Evolutionary conservation across 208 protist genomes (phyloP).

Genomic region (Tetramitus jugosus): DNA sequence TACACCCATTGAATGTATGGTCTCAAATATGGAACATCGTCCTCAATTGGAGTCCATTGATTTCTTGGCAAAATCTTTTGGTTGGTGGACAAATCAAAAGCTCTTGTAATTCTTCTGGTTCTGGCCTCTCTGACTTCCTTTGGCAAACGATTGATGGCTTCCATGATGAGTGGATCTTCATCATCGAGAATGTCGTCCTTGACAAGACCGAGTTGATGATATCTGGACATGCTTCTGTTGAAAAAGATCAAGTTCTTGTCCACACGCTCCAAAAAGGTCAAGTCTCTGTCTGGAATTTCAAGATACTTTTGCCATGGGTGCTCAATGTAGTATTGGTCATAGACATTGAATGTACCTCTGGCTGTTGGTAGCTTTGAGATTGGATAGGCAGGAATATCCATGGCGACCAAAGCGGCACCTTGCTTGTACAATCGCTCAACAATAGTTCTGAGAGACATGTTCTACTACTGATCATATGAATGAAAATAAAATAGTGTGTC

Average conservation of each 20-base stretch:
- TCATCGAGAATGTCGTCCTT: neutral
- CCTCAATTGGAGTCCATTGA: neutral
- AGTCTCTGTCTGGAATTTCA: neutral
- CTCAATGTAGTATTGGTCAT: slow-evolving; percentile 9
- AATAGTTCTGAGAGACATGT: neutral
- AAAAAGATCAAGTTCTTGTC: neutral
- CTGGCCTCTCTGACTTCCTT: neutral
- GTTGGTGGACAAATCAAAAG: neutral
- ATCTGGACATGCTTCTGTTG: neutral
- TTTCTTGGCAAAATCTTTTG: neutral
- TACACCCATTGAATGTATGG: slow-evolving; percentile 6
- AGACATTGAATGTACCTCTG: slow-evolving; percentile 13
- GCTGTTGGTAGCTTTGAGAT: neutral
- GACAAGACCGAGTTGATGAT: neutral
- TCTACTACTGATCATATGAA: neutral
- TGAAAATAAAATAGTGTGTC: neutral
- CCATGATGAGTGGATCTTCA: slow-evolving; percentile 11
- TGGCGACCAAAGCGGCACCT: too few species aligned
- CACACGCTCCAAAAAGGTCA: neutral
- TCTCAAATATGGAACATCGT: slow-evolving; percentile 12
- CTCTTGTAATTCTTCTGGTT: neutral
- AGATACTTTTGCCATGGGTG: slow-evolving; percentile 12
- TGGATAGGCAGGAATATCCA: too few species aligned
- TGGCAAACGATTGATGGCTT: slow-evolving; percentile 11
- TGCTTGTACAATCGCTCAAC: neutral